Percentiles rank a stretch among this genome's conserved stretches.
phyloP scores from a whole-genome alignment of 2,329 filamentous ascomycete genomes.

The Aspergillus aculeatinus region DNA sequence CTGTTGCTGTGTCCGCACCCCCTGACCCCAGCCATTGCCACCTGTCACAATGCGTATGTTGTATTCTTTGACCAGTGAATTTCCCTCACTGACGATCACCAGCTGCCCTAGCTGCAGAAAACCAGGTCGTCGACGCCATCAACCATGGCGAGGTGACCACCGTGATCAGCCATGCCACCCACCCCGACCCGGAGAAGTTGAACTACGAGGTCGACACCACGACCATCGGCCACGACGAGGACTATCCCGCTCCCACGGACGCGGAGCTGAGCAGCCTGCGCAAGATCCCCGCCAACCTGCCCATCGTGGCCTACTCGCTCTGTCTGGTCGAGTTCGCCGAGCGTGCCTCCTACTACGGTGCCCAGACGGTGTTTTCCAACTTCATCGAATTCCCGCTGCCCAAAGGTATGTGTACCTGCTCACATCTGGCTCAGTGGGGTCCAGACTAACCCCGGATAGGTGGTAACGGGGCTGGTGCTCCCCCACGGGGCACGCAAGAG shows the following conservation, averaged over 20 bases:
- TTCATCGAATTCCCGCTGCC: conserved; percentile 63
- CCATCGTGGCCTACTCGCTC: conserved; percentile 55
- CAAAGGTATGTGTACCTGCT: conserved; percentile 27
- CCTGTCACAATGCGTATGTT: background rate
- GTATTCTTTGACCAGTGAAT: no score
- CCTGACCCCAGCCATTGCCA: background rate
- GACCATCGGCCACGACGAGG: conserved; percentile 7
- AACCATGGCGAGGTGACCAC: background rate
- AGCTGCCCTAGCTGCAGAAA: conserved; percentile 3
- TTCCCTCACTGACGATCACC: background rate
- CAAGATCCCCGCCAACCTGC: conserved; percentile 53
- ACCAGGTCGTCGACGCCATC: conserved; percentile 1
- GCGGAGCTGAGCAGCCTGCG: conserved; percentile 50
- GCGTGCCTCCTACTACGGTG: conserved; percentile 61
- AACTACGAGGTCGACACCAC: background rate
- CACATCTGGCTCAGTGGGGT: no score
- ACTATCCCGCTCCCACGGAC: conserved; percentile 45
- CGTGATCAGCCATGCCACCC: background rate
- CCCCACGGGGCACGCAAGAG: conserved; percentile 34
- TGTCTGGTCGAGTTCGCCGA: conserved; percentile 62
- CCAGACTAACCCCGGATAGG: conserved; percentile 21
- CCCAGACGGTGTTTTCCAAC: conserved; percentile 58
- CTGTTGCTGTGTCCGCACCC: background rate
- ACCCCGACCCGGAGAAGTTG: conserved; percentile 2
- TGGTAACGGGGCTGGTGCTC: conserved; percentile 41